Base-by-base conservation (phyloP, 2,329 filamentous ascomycete genomes). In the Fusarium hostae region DNA sequence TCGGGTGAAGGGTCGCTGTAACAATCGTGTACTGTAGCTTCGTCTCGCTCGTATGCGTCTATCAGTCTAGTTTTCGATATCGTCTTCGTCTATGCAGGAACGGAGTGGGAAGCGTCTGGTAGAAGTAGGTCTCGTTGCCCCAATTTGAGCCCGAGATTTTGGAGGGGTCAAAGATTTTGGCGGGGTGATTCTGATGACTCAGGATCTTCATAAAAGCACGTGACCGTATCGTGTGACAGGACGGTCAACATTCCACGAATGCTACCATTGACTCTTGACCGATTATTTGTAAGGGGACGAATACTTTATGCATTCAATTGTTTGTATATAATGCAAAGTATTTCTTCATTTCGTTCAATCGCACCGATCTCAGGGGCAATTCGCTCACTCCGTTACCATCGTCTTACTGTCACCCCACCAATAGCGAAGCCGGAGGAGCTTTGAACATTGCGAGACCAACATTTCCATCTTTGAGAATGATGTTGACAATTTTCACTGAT, bases 161-260 rank as follows among this genome's bases (percentile, higher is more conserved):
- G 74, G 74, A 76, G 74, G 74, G 74, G 74, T 76, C 62, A 60
- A 74, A 72, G 63, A 59, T 62, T 76, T 76, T 75, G 74, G 73
- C 69, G 74, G 74, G 74, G 71, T 74, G 54, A 51, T 56, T 44
- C n/a, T 69, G 55, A 76, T 75, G 73, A 75, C 71, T 75, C 73
- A 74, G 71, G 63, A 39, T 59, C 30, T 59, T 61, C 2, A 9
- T 40, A 39, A 15, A 28, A 32, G 28, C 72, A 74, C 72, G 72
- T 74, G 72, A 74, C 56, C 15, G 8, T 6, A 20, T 44, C 40
- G 45, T n/a, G 41, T 47, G 65, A 58, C 44, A 41, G 39, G 41
- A 67, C 41, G 3, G n/a, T 12, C 26, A 57, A 51, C 60, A 59
- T 32, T 40, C 44, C 39, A 59, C 45, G 35, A 57, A 66, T 69